Percentiles rank a stretch among this genome's conserved stretches.
Conservation (phyloP, 2,329 filamentous ascomycete species). For the Graphiopsis chlorocephala region DNA sequence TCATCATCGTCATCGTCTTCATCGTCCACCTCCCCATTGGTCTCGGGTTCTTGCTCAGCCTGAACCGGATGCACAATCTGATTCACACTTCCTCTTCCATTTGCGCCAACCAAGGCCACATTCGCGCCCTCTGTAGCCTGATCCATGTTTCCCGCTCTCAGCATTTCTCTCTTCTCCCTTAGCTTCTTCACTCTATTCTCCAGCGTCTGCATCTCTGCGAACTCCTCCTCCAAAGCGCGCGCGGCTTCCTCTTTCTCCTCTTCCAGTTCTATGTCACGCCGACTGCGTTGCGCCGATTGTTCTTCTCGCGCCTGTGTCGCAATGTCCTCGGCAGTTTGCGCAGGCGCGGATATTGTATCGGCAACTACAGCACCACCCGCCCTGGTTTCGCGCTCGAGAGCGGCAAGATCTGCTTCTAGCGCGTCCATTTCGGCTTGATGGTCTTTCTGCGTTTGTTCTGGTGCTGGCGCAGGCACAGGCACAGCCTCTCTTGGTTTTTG, state of each 20-base stretch:
- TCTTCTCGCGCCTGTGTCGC: conserved; percentile 47
- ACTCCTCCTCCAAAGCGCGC: conserved; percentile 45
- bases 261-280: conserved; percentile 45
- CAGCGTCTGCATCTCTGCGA: conserved; percentile 50
- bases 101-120: neutral
- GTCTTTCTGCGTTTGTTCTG: conserved; percentile 35
- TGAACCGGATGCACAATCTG: neutral
- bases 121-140: conserved; percentile 2
- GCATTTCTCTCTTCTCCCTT: conserved; percentile 45
- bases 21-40: conserved; percentile 4
- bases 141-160: conserved; percentile 30
- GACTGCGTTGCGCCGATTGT: conserved; percentile 41
- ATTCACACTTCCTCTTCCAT: neutral
- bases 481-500: neutral
- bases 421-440: conserved; percentile 58
- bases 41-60: neutral
- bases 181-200: conserved; percentile 46
- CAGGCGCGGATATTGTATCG: conserved; percentile 43
- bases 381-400: conserved; percentile 30
- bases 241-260: conserved; percentile 49
- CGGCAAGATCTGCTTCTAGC: conserved; percentile 77
- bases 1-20: conserved; percentile 22
- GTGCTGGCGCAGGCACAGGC: neutral
- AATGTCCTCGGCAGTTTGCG: conserved; percentile 47
- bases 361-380: conserved; percentile 26